Evolutionary conservation across 192 early-diverging fungal genomes (phyloP).

Genomic region (Thoreauomyces humboldtii): DNA sequence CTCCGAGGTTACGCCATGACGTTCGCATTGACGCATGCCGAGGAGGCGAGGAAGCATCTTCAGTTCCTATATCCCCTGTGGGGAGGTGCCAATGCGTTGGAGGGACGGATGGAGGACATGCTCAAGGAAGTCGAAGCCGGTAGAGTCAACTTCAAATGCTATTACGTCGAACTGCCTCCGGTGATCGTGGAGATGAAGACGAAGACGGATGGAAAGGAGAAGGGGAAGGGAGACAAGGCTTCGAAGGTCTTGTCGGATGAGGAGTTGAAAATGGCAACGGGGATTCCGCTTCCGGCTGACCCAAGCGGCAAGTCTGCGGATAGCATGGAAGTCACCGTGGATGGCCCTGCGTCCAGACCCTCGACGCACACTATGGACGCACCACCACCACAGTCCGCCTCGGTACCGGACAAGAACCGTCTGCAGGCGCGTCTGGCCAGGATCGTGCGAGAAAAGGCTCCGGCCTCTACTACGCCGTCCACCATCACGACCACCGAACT

Average conservation of each 20-base stretch:
- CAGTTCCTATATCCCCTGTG: constrained; percentile 54
- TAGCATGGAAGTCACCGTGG: too few relatives aligned
- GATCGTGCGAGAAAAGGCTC: not conserved
- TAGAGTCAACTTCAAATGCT: constrained; percentile 31
- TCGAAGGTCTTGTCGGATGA: not conserved
- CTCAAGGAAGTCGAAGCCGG: constrained; percentile 19
- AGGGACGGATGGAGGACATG: constrained; percentile 28
- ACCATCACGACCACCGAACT: not conserved
- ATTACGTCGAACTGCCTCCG: constrained; percentile 31
- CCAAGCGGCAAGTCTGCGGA: not conserved
- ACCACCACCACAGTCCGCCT: not conserved
- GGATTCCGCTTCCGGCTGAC: not conserved
- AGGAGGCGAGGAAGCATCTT: constrained; percentile 43
- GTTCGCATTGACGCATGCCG: constrained; percentile 39
- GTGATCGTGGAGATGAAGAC: not conserved
- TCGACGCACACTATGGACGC: not conserved
- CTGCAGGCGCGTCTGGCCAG: constrained; percentile 8
- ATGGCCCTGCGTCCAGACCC: not conserved
- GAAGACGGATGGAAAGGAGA: not conserved
- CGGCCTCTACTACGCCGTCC: not conserved
- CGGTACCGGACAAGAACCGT: constrained; percentile 5
- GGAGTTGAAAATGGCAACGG: not conserved
- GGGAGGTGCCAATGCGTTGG: constrained; percentile 31
- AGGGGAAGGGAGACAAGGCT: too few relatives aligned
- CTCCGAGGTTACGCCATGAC: constrained; percentile 39